These are phyloP conservation scores for Agrostemma githago DNA, from an alignment of 148 eudicot species.

Conservation along the genomic window DNA sequence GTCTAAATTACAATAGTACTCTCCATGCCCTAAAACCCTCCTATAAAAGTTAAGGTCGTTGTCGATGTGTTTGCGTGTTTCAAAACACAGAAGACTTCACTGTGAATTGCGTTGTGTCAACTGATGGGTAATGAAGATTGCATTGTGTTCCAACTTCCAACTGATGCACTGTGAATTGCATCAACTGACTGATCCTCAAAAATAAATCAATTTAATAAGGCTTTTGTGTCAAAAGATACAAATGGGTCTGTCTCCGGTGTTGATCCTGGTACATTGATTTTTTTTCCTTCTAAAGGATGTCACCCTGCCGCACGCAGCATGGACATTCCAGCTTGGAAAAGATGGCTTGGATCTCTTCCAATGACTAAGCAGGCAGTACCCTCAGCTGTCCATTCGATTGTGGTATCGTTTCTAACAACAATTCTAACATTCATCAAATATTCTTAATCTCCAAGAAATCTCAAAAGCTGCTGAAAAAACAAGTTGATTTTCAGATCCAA, in stretches of 20 bases:
- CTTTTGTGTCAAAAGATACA: neutral
- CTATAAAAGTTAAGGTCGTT: no score
- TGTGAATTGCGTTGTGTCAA: no score
- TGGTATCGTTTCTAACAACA: slow-evolving; percentile 42
- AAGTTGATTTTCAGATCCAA: slow-evolving; percentile 50
- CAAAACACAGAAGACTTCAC: neutral
- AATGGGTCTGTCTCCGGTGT: slow-evolving; percentile 34
- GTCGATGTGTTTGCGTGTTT: no score
- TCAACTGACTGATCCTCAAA: neutral
- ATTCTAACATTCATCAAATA: neutral
- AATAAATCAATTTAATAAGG: neutral
- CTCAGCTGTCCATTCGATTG: slow-evolving; percentile 88
- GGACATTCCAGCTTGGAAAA: slow-evolving; percentile 97
- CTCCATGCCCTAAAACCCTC: no score
- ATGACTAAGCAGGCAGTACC: slow-evolving; percentile 62
- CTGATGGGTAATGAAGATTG: neutral
- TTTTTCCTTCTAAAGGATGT: slow-evolving; percentile 87
- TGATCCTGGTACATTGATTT: slow-evolving; percentile 71
- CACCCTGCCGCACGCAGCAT: slow-evolving; percentile 99
- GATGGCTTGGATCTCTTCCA: slow-evolving; percentile 74
- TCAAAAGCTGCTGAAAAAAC: slow-evolving; percentile 1
- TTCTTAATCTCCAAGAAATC: neutral
- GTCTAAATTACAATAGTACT: neutral
- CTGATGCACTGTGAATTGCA: neutral
- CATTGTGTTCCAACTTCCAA: neutral